Percentiles rank a stretch among this genome's conserved stretches.
phyloP scores from a whole-genome alignment of 2,329 filamentous ascomycete species.

The Aspergillus sp. region DNA sequence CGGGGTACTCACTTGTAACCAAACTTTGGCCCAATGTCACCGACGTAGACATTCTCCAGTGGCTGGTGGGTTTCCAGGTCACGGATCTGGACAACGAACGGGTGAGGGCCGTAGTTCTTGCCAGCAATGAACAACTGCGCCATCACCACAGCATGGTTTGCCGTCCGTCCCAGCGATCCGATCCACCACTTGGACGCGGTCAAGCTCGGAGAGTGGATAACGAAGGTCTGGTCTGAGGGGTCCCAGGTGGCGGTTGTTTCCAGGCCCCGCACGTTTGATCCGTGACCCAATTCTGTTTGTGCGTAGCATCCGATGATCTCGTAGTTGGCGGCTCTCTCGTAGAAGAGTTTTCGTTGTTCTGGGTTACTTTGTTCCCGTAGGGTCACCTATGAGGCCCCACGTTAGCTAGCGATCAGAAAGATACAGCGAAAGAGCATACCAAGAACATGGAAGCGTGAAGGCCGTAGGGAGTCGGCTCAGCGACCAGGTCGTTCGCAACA shows the following conservation, averaged over 20 bases:
- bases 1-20: slow-evolving; percentile 61
- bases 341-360: slow-evolving; percentile 71
- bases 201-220: slow-evolving; percentile 69
- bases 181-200: slow-evolving; percentile 86
- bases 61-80: slow-evolving; percentile 69
- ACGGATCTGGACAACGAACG: slow-evolving; percentile 74
- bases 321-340: slow-evolving; percentile 67
- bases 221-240: slow-evolving; percentile 70
- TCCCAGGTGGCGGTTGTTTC: slow-evolving; percentile 76
- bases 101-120: slow-evolving; percentile 71
- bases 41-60: slow-evolving; percentile 68
- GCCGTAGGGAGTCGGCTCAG: slow-evolving; percentile 72
- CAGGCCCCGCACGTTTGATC: slow-evolving; percentile 71
- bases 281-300: slow-evolving; percentile 77
- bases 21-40: slow-evolving; percentile 79
- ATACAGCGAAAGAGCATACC: slow-evolving; percentile 36
- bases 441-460: slow-evolving; percentile 71
- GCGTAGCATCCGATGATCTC: slow-evolving; percentile 77
- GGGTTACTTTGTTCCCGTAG: slow-evolving; percentile 69
- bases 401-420: slow-evolving; percentile 11
- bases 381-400: slow-evolving; percentile 53
- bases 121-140: slow-evolving; percentile 70
- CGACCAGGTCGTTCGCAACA: slow-evolving; percentile 67
- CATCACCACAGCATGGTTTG: slow-evolving; percentile 77
- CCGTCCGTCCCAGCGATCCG: slow-evolving; percentile 71